Conservation (phyloP, 1,284 basidiomycete genomes). For the Trichosporon ovoides region DNA sequence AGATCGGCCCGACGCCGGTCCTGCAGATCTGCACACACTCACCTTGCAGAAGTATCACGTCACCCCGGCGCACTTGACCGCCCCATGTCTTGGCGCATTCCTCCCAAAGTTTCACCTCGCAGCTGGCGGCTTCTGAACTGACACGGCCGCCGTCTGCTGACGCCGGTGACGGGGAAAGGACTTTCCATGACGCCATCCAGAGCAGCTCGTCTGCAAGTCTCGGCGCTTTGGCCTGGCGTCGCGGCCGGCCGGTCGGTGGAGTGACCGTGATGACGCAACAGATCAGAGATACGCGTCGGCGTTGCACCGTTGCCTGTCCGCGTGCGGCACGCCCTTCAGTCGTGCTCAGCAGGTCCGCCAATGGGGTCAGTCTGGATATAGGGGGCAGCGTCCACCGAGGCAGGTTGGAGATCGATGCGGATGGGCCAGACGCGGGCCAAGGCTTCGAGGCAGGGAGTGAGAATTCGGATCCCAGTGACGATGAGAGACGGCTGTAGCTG, state of each 20-base stretch:
- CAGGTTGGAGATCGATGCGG: constrained; percentile 20
- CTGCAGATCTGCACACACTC: constrained; percentile 10
- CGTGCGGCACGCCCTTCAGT: background rate
- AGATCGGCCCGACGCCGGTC: too few species aligned
- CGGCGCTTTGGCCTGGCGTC: constrained; percentile 23
- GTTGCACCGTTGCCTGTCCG: background rate
- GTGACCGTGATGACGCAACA: constrained; percentile 34
- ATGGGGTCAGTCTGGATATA: constrained; percentile 24
- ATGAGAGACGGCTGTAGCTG: constrained; percentile 14
- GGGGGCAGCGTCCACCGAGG: constrained; percentile 35
- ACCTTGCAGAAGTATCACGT: constrained; percentile 41
- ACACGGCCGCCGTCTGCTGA: background rate
- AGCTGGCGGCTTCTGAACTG: constrained; percentile 16
- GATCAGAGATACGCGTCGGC: constrained; percentile 22
- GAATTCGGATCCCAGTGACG: constrained; percentile 31
- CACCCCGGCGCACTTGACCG: constrained; percentile 31
- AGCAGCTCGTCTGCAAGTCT: constrained; percentile 22
- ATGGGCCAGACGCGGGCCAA: constrained; percentile 20
- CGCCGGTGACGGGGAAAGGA: constrained; percentile 22
- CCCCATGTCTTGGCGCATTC: constrained; percentile 33
- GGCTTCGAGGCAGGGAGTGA: constrained; percentile 21
- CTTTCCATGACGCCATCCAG: constrained; percentile 37
- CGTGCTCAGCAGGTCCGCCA: constrained; percentile 17
- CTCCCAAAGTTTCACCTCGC: constrained; percentile 38
- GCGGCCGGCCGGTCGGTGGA: constrained; percentile 15